A percentile compares a stretch with the other conserved stretches of the same genome.
Conservation (phyloP, 2,329 filamentous ascomycete genomes). For the Hypoxylon rubiginosum region DNA sequence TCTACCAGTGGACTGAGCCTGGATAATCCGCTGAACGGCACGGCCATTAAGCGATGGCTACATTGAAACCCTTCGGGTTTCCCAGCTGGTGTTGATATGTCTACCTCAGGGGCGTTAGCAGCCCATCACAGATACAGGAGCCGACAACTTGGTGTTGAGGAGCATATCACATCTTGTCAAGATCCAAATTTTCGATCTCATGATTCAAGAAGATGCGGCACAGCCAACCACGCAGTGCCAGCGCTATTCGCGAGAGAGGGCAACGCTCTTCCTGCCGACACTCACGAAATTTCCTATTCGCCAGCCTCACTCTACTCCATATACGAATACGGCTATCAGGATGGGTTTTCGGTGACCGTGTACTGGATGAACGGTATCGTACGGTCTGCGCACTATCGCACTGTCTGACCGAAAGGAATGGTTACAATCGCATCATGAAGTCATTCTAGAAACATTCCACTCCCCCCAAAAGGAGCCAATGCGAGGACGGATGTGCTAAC, state of each 20-base stretch:
- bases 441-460: conserved; percentile 1
- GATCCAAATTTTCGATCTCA: conserved; percentile 19
- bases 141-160: conserved; percentile 12
- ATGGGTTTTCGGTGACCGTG: conserved; percentile 20
- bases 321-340: not conserved
- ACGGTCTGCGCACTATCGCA: not conserved
- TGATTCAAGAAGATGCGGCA: conserved; percentile 13
- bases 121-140: conserved; percentile 4
- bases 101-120: conserved; percentile 17
- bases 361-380: conserved; percentile 12
- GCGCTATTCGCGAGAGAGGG: conserved; percentile 16
- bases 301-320: conserved; percentile 3
- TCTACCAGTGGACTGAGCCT: conserved; percentile 18
- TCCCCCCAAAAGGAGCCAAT: not conserved
- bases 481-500: conserved; percentile 37
- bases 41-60: conserved; percentile 8
- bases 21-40: conserved; percentile 12
- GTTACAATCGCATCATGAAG: conserved; percentile 14
- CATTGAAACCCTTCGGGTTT: conserved; percentile 18
- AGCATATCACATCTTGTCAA: conserved; percentile 11
- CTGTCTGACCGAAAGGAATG: conserved; percentile 9
- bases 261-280: conserved; percentile 26
- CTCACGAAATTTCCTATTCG: conserved; percentile 22
- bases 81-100: conserved; percentile 8
- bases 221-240: conserved; percentile 22